Conservation (phyloP, 495 filamentous ascomycete genomes). For the Hyaloscypha variabilis region DNA sequence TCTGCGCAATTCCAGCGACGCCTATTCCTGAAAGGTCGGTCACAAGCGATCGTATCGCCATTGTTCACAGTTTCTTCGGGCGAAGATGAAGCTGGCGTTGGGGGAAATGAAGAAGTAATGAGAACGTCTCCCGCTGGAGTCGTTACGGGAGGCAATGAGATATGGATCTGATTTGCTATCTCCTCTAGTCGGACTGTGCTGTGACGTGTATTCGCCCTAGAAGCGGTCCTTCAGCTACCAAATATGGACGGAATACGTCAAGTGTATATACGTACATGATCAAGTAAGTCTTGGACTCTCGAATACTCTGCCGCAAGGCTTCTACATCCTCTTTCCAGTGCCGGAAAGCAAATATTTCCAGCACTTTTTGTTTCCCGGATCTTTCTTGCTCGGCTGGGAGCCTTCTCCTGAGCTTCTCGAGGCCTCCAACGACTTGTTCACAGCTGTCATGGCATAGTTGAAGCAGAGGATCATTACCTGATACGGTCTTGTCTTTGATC, state of each 20-base stretch:
- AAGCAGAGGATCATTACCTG: slow-evolving; percentile 12
- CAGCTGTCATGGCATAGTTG: slow-evolving; percentile 11
- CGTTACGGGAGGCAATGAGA: slow-evolving; percentile 2
- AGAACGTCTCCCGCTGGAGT: slow-evolving; percentile 4
- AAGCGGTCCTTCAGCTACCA: neutral
- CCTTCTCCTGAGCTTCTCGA: slow-evolving; percentile 17
- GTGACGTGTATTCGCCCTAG: slow-evolving; percentile 8
- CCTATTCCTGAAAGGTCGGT: neutral
- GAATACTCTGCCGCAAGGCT: slow-evolving; percentile 13
- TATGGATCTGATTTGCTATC: slow-evolving; percentile 5
- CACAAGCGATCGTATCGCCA: neutral
- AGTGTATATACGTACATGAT: slow-evolving; percentile 18
- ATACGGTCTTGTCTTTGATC: slow-evolving; percentile 9
- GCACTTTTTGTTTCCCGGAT: slow-evolving; percentile 9
- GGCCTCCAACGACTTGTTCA: slow-evolving; percentile 2
- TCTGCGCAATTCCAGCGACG: slow-evolving; percentile 16
- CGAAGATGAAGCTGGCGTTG: slow-evolving; percentile 9
- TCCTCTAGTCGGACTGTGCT: slow-evolving; percentile 3
- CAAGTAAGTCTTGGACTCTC: slow-evolving; percentile 5
- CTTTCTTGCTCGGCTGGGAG: slow-evolving; percentile 1
- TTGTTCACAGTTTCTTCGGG: neutral
- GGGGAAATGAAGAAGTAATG: slow-evolving; percentile 6
- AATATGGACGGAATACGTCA: slow-evolving; percentile 2
- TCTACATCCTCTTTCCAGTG: slow-evolving; percentile 26
- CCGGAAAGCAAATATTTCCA: slow-evolving; percentile 14